A percentile compares a stretch with the other conserved stretches of the same genome.
These are phyloP conservation scores for Xerophyta viscosa DNA, from an alignment of 106 monocot genomes.

Conservation along the genomic window DNA sequence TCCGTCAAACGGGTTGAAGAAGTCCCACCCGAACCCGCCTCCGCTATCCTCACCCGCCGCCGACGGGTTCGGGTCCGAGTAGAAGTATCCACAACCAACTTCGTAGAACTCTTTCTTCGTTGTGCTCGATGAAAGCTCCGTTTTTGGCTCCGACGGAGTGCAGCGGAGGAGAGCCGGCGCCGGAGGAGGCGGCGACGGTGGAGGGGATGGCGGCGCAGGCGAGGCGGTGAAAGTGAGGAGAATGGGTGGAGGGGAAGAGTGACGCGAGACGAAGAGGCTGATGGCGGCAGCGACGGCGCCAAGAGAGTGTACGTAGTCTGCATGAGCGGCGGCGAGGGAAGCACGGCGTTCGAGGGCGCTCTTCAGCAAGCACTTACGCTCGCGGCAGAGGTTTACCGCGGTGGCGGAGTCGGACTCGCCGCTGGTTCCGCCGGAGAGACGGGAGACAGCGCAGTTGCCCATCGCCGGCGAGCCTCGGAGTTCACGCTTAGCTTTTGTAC, in stretches of 20 bases:
- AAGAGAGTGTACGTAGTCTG: constrained; percentile 56
- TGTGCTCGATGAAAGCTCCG: constrained; percentile 17
- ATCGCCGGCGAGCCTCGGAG: constrained; percentile 12
- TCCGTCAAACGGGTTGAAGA: constrained; percentile 88
- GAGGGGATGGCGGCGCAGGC: constrained; percentile 16
- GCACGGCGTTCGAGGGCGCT: constrained; percentile 60
- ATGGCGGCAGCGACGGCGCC: constrained; percentile 55
- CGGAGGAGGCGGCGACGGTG: constrained; percentile 11
- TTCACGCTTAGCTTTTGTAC: background rate
- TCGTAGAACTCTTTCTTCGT: constrained; percentile 9
- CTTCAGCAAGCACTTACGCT: constrained; percentile 78
- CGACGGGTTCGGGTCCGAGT: constrained; percentile 18
- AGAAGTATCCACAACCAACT: constrained; percentile 42
- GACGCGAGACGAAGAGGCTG: constrained; percentile 60
- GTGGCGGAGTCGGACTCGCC: constrained; percentile 28
- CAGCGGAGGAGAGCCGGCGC: constrained; percentile 15
- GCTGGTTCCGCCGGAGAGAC: constrained; percentile 28
- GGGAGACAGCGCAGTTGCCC: constrained; percentile 88
- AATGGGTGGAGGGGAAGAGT: constrained; percentile 54
- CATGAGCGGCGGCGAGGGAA: constrained; percentile 58
- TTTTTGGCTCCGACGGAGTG: constrained; percentile 43
- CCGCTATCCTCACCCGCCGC: constrained; percentile 3
- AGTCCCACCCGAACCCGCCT: constrained; percentile 78
- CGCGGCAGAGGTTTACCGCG: constrained; percentile 65
- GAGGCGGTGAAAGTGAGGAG: constrained; percentile 46